A percentile compares a stretch with the other conserved stretches of the same genome.
Conservation (phyloP, 2,329 filamentous ascomycete species). For the Aspergillus pseudoglaucus region DNA sequence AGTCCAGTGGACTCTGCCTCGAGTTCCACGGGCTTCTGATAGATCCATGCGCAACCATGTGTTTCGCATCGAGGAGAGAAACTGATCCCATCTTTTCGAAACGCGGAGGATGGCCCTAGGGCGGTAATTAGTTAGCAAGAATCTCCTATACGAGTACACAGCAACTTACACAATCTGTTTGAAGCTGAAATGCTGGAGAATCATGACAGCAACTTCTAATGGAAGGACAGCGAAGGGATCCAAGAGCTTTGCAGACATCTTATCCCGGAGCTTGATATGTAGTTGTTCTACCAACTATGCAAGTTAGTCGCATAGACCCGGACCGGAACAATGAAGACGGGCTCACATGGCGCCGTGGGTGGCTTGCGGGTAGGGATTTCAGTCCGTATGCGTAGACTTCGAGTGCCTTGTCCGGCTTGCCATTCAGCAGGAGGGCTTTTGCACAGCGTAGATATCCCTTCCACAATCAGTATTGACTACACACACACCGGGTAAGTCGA, state of each 20-base stretch:
- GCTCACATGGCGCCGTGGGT: conserved; percentile 26
- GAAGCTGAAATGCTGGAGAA: conserved; percentile 49
- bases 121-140: neutral
- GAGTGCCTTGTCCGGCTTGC: conserved; percentile 48
- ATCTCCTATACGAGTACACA: neutral
- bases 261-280: conserved; percentile 41
- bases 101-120: conserved; percentile 46
- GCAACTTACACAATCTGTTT: conserved; percentile 40
- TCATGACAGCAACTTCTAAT: conserved; percentile 47
- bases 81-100: conserved; percentile 49
- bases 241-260: conserved; percentile 19
- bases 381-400: conserved; percentile 55
- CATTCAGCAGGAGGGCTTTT: conserved; percentile 40
- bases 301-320: neutral
- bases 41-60: conserved; percentile 53
- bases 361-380: conserved; percentile 42
- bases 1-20: conserved; percentile 34
- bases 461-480: conserved; percentile 4
- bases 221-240: conserved; percentile 51
- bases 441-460: conserved; percentile 53
- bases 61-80: conserved; percentile 41
- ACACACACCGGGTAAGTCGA: neutral
- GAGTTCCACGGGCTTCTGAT: conserved; percentile 36
- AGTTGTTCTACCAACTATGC: conserved; percentile 38
- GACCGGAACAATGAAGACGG: conserved; percentile 4